phyloP scores from a whole-genome alignment of 345 rosid genomes.

The Gossypium mustelinum region DNA sequence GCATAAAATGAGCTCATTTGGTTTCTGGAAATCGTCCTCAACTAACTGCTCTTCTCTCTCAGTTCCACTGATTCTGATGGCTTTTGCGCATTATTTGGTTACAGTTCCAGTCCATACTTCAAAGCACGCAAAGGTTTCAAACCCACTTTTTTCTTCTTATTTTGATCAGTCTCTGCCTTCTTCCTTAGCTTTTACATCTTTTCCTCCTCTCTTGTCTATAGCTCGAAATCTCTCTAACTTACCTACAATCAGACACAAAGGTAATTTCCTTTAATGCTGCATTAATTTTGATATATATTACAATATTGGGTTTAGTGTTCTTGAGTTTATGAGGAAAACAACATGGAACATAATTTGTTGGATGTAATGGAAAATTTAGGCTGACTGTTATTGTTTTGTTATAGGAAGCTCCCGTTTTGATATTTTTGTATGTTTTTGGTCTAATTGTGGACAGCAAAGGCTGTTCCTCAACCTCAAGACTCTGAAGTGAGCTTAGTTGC shows the following conservation, averaged over 20 bases:
- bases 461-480: constrained; percentile 41
- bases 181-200: constrained; percentile 24
- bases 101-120: constrained; percentile 43
- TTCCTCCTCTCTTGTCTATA: constrained; percentile 20
- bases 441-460: constrained; percentile 41
- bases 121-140: constrained; percentile 20
- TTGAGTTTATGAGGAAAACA: neutral
- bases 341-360: neutral
- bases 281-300: neutral
- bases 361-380: neutral
- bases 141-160: constrained; percentile 14
- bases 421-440: neutral
- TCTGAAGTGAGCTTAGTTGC: constrained; percentile 44
- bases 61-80: constrained; percentile 38
- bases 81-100: constrained; percentile 49
- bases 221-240: constrained; percentile 30
- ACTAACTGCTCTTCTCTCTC: neutral
- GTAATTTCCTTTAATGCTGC: constrained; percentile 19
- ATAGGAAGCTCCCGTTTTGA: neutral
- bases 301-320: neutral
- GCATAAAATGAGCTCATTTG: no score
- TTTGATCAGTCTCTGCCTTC: neutral
- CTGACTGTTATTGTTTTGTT: neutral
- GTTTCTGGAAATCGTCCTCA: constrained; percentile 20
- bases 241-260: constrained; percentile 31